Base-by-base conservation (phyloP, 208 protist genomes). In the Blechomonas ayalai region DNA sequence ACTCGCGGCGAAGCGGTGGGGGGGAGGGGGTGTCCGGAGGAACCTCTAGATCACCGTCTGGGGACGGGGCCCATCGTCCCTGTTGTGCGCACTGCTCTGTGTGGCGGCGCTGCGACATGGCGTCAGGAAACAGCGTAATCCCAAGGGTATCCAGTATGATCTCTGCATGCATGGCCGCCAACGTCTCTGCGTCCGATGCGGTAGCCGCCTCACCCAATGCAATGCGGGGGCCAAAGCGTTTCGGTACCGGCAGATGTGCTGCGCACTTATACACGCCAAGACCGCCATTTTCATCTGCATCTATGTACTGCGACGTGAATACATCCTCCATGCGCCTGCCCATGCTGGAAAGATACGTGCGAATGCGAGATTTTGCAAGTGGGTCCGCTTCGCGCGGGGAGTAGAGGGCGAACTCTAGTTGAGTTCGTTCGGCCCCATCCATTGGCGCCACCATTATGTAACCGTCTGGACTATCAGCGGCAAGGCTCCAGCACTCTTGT, bases 121-220 rank as follows among this genome's bases (percentile, higher is more conserved):
- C 12, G 48, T 87, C 71, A 2, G 52, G 44, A 48, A 80, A 95
- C 19, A 95, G 34, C n/a, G 75, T 70, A 7, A 95, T 71, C 10
- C 88, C 88, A 6, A 92, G 61, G 1, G 71, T 51, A 47, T 95
- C 88, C 19, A 95, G 67, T n/a, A 88, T 78, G 24, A 95, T 65
- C 62, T 95, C 88, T 18, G 76, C 73, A 49, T 95, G 88, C 88
- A 92, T 92, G 29, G 73, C 73, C 19, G 88, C 88, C 25, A 86
- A 67, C 42, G 55, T 44, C 50, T 82, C 75, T 4, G 88, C 88
- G 29, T 90, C 73, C 0, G 57, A 53, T 12, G 58, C 55, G 29
- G 52, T 76, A 12, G 68, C 54, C 8, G 73, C 80, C 43, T 84
- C 78, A 26, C 88, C 88, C 20, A 91, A 34, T 20, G 81, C 88